phyloP scores from a whole-genome alignment of 164 flowering plant species.

The Cinnamomum micranthum region DNA sequence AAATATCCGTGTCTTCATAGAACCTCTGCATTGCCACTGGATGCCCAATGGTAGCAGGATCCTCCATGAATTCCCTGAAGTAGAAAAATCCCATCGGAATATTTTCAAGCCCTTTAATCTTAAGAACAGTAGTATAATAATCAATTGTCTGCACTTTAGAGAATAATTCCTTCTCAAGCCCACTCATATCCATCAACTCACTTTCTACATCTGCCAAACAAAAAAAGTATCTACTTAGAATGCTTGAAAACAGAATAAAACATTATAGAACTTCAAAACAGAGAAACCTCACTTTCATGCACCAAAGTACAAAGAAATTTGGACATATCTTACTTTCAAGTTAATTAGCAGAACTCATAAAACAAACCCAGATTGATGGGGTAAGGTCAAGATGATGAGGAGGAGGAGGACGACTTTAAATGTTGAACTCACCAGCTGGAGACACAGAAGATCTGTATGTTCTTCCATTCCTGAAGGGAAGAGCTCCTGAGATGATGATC shows the following conservation, averaged over 20 bases:
- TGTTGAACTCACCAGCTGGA: constrained; percentile 21
- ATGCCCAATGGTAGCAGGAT: constrained; percentile 65
- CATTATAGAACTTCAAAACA: background rate
- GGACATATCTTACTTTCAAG: no score
- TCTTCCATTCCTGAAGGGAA: constrained; percentile 52
- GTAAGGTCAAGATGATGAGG: no score
- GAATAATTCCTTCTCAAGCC: constrained; percentile 60
- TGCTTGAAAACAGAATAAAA: background rate
- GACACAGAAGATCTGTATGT: constrained; percentile 41
- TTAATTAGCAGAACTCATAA: no score
- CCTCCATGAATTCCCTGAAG: constrained; percentile 69
- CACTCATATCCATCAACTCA: constrained; percentile 40
- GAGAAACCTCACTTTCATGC: no score
- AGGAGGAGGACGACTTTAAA: background rate
- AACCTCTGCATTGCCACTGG: constrained; percentile 86
- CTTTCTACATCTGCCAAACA: constrained; percentile 29
- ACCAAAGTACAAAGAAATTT: no score
- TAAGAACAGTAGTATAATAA: constrained; percentile 75
- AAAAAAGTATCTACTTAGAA: background rate
- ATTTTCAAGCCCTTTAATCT: constrained; percentile 65
- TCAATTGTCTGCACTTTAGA: constrained; percentile 62
- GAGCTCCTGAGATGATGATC: constrained; percentile 61
- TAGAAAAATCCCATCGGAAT: constrained; percentile 72
- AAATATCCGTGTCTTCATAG: constrained; percentile 58
- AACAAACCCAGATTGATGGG: no score